These are phyloP conservation scores for Coemansia sp. DNA, from an alignment of 192 early-diverging fungal species.

Conservation along the genomic window DNA sequence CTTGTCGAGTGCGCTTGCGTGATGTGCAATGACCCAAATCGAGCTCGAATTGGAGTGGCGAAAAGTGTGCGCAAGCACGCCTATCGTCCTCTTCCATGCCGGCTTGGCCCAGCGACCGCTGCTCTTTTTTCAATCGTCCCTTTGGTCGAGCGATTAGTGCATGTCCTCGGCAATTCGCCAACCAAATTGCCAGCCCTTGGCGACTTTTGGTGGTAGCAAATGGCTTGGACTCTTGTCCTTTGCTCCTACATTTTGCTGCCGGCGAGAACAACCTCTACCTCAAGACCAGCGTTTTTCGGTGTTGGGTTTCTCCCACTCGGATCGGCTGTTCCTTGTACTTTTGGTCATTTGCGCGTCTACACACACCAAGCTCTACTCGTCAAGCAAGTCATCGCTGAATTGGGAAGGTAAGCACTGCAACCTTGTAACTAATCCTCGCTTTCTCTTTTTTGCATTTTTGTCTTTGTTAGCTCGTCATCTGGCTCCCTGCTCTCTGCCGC, in stretches of 20 bases:
- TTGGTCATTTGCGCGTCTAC: slow-evolving; percentile 2
- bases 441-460: not conserved
- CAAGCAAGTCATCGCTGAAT: not conserved
- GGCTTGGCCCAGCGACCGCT: not conserved
- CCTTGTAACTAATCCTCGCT: not conserved
- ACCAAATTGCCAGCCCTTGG: not conserved
- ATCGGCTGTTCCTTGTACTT: not conserved
- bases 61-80: not conserved
- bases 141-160: not conserved
- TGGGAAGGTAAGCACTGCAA: slow-evolving; percentile 23
- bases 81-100: not conserved
- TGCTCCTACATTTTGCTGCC: not conserved
- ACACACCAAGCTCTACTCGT: not conserved
- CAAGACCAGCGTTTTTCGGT: not conserved
- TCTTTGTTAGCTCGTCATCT: slow-evolving; percentile 77
- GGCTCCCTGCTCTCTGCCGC: slow-evolving; percentile 98
- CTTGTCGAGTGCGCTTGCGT: slow-evolving; percentile 18
- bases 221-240: not conserved
- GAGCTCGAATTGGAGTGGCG: slow-evolving; percentile 11
- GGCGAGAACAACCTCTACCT: not conserved
- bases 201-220: not conserved
- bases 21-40: slow-evolving; percentile 51
- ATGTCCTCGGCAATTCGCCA: not conserved
- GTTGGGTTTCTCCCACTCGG: not conserved
- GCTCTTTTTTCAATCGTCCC: not conserved